These are phyloP conservation scores for Zymoseptoria crescenta DNA, from an alignment of 2,329 filamentous ascomycete species.

Conservation along the genomic window DNA sequence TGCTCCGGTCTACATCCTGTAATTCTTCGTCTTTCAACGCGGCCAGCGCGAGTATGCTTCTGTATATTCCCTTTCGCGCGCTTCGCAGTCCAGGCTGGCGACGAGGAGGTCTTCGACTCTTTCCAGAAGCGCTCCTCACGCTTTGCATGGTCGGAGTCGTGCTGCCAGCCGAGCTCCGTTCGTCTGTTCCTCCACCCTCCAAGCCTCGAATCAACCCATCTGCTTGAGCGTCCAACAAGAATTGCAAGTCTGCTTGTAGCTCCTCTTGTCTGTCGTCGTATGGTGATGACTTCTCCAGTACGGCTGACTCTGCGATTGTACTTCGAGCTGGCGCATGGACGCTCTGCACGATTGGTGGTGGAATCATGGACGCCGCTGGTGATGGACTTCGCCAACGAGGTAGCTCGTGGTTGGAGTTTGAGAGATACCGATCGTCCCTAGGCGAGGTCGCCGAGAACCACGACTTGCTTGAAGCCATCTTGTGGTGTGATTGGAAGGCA, in stretches of 20 bases:
- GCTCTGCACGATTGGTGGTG: constrained; percentile 30
- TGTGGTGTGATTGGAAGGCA: not conserved
- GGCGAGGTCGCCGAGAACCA: constrained; percentile 22
- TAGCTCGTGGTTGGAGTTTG: constrained; percentile 20
- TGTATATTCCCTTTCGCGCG: constrained; percentile 57
- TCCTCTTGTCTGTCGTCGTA: constrained; percentile 40
- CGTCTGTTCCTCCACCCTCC: constrained; percentile 33
- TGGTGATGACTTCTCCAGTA: constrained; percentile 38
- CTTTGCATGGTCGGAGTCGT: constrained; percentile 40
- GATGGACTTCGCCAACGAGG: constrained; percentile 29
- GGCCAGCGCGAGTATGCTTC: constrained; percentile 56
- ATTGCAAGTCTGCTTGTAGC: constrained; percentile 51
- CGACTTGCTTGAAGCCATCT: constrained; percentile 20
- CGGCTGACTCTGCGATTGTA: constrained; percentile 28
- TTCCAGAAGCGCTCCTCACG: constrained; percentile 22
- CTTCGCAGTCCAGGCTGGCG: constrained; percentile 51
- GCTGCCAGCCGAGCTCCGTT: constrained; percentile 41
- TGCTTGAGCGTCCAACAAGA: constrained; percentile 53
- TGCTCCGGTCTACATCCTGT: constrained; percentile 49
- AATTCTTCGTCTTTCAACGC: constrained; percentile 62
- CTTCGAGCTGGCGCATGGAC: constrained; percentile 12
- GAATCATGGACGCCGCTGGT: constrained; percentile 27
- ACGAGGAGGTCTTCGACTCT: constrained; percentile 33
- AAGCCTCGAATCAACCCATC: constrained; percentile 48
- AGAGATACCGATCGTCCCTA: constrained; percentile 16